Evolutionary conservation across 1,284 basidiomycete species (phyloP), one percentile per base, ranked within the genome.

Genomic region (Leccinum proliferum): DNA sequence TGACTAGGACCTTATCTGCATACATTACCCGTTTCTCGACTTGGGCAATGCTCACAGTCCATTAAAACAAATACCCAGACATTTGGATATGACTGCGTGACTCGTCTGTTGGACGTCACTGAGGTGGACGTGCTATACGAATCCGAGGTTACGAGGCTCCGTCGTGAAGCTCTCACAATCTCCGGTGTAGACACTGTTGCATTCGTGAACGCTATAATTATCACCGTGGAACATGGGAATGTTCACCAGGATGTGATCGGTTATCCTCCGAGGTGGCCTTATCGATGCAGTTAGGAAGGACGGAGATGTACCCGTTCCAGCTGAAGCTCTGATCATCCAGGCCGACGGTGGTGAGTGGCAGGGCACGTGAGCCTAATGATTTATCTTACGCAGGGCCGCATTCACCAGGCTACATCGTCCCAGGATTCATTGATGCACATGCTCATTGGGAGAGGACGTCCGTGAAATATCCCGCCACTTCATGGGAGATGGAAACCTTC

Each of bases 401-500:
- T 56, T 50, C 57, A 11, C n/a, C 60, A 89, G 88, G 84, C 9
- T 87, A 79, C 62, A 76, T 90, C 18, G 73, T 85, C 3, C 88
- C 88, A 15, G 89, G 88, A 1, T 90, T 88, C 69, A 85, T 90
- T 60, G 88, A 90, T 63, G 84, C 86, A 7, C 88, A 90, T 66
- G 88, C 88, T 6, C 88, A 90, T 65, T 90, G 88, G 89, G 69
- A 74, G 48, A 85, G 85, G 1, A 83, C 81, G 62, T 65, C 55
- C 0, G 78, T 77, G 37, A 75, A 77, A 41, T 82, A 83, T 67
- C 88, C 88, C 0, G 78, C 86, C 4, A 79, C 78, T 57, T 88
- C 88, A 2, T 90, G 88, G 88, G 88, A 90, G 67, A 78, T 88
- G 76, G 80, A 87, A 70, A 82, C 87, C 0, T 89, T 90, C 81